Evolutionary conservation across 257 asterid species (phyloP), one percentile per base, ranked within the genome.

Genomic region (Handroanthus guayacan): DNA sequence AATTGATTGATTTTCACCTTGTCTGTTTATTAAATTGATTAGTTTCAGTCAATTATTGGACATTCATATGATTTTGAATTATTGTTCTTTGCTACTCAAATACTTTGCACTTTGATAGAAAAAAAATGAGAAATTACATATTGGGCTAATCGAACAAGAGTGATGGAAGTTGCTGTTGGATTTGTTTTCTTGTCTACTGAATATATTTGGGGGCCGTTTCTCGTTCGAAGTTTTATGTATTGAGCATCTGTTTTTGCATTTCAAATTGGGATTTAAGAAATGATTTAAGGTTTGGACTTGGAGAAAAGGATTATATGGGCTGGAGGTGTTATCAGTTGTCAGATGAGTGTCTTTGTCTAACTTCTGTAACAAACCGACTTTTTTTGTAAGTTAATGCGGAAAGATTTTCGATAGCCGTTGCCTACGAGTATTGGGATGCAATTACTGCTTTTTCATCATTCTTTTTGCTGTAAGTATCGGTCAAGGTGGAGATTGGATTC

Each of bases 101-200:
- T 25, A 14, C 69, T 66, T 78, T 75, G 75, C 38, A 34, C 5
- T 72, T 72, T n/a, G 25, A 44, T 64, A 16, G 11, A 25, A n/a
- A 37, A 11, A 63, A 36, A 60, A 77, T 37, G 60, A 64, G 39
- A 52, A 71, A 34, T 69, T 5, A 58, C 47, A 39, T 55, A 4
- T 68, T 73, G 50, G 67, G 58, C 64, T 38, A 71, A 77, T 71
- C 56, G 1, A 72, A 63, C 12, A 5, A 66, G 61, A 14, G 64
- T 56, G 54, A 5, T 65, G 17, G 63, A 74, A 68, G 67, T 63
- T 56, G n/a, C 10, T 3, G 45, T 38, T 7, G 17, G 60, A 55
- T 62, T 80, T 14, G 52, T 62, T 69, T 9, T n/a, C 51, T 31
- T 60, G 7, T 39, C 7, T 31, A 43, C 41, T 47, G 61, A 52